A percentile compares a stretch with the other conserved stretches of the same genome.
Evolutionary conservation across 192 early-diverging fungal genomes (phyloP).

Genomic region (Linnemannia schmuckeri): DNA sequence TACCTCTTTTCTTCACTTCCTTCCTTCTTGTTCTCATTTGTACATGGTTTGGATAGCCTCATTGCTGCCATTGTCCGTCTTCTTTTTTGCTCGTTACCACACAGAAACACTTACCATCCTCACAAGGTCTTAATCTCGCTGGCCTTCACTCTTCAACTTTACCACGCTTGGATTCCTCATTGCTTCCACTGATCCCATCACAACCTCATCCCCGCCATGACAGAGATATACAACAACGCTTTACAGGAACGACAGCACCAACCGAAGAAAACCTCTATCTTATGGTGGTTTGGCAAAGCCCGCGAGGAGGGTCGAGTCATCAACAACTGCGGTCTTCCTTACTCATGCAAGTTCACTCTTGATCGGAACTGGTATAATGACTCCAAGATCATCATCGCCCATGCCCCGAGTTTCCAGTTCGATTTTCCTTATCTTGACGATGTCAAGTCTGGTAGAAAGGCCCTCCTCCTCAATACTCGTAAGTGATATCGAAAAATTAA

Average conservation of each 20-base stretch:
- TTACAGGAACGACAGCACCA: constrained; percentile 1
- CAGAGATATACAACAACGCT: too few species aligned
- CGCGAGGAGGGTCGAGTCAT: constrained; percentile 6
- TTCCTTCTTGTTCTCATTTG: too few species aligned
- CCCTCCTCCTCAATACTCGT: constrained; percentile 10
- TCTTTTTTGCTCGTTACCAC: too few species aligned
- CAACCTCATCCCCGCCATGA: not conserved
- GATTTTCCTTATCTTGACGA: constrained; percentile 14
- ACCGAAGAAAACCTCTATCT: constrained; percentile 21
- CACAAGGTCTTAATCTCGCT: too few species aligned
- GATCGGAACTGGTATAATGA: constrained; percentile 18
- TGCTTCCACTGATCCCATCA: too few species aligned
- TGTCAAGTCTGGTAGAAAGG: constrained; percentile 14
- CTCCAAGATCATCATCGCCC: constrained; percentile 16
- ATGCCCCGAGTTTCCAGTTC: constrained; percentile 6
- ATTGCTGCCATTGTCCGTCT: too few species aligned
- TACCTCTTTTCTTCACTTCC: too few species aligned
- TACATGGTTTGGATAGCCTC: too few species aligned
- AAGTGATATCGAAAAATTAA: not conserved
- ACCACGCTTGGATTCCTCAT: too few species aligned
- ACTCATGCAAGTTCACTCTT: constrained; percentile 36
- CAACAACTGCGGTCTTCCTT: constrained; percentile 27
- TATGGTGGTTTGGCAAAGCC: constrained; percentile 7
- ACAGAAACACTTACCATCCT: too few species aligned
- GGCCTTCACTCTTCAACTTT: too few species aligned